Evolutionary conservation across 495 filamentous ascomycete species (phyloP), one percentile per base, ranked within the genome.

Genomic region (Neurospora discreta): DNA sequence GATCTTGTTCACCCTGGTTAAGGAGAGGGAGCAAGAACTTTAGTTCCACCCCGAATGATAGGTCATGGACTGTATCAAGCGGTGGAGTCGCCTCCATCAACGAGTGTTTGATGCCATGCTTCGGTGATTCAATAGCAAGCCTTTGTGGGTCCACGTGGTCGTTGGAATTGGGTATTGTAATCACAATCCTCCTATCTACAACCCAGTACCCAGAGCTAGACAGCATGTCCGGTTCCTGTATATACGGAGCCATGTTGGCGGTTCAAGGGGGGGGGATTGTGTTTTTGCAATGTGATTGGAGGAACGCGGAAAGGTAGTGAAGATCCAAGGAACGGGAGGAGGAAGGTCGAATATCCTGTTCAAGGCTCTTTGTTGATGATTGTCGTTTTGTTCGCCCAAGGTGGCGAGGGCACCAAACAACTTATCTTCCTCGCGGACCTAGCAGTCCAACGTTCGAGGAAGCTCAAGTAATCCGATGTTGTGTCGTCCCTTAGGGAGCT

Each of bases 11-110:
- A 40, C 70, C 46, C 20, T 65, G 18, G 52, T 43, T 23, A 3
- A 72, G 65, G 16, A 77, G 71, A 5, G 71, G 74, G 16, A 73
- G 39, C 42, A 75, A 44, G 67, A 77, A 39, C 30, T 77, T 41
- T 46, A 67, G 38, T 41, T 71, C 70, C 13, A 71, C 36, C 5
- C 70, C 70, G 26, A 71, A 71, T 11, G 70, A 36, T 26, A 71
- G 39, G 42, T 71, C 46, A 39, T 71, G 43, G 13, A 52, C 41
- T 30, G 69, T 70, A 42, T 71, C 70, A 43, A 67, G 30, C 33
- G 52, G 26, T 18, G 26, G 26, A 65, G 26, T 65, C 15, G 26
- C 52, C 26, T 65, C 52, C 52, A 33, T 65, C 52, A 65, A 33
- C 52, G 52, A 65, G 52, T 65, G 26, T 65, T 36, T 65, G 52